Evolutionary conservation across 768 basidiomycete species (phyloP).

Genomic region (Hericium alpestre): DNA sequence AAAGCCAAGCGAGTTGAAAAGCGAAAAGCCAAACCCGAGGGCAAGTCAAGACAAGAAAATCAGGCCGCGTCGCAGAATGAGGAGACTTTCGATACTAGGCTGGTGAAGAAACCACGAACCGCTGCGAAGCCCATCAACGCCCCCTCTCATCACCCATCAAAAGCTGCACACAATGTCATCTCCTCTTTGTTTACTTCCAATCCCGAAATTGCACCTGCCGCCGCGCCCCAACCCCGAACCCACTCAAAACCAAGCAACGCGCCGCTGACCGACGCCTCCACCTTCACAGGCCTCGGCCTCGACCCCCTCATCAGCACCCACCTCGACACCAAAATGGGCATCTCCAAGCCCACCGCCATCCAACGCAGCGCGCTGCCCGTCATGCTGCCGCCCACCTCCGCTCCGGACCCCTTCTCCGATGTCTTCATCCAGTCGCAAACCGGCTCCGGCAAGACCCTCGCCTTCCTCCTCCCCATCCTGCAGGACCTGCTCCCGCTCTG

Average conservation of each 20-base stretch:
- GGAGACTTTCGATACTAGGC: not conserved
- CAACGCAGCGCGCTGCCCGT: slow-evolving; percentile 63
- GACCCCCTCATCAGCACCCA: slow-evolving; percentile 73
- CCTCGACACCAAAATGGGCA: slow-evolving; percentile 68
- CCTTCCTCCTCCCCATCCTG: slow-evolving; percentile 89
- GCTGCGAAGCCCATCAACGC: not conserved
- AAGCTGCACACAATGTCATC: slow-evolving; percentile 9
- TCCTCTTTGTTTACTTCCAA: slow-evolving; percentile 77
- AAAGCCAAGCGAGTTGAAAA: slow-evolving; percentile 12
- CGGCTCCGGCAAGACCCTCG: slow-evolving; percentile 91
- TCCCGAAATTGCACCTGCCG: slow-evolving; percentile 42
- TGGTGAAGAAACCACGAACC: slow-evolving; percentile 9
- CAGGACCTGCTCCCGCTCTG: slow-evolving; percentile 89
- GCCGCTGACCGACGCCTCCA: slow-evolving; percentile 62
- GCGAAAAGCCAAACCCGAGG: slow-evolving; percentile 1
- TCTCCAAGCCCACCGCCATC: slow-evolving; percentile 81
- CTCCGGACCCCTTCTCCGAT: slow-evolving; percentile 72
- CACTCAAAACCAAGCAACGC: slow-evolving; percentile 65
- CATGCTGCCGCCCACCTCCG: slow-evolving; percentile 37
- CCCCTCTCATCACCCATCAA: not conserved
- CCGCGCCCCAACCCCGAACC: slow-evolving; percentile 16
- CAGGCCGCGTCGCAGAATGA: no score
- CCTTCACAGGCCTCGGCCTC: slow-evolving; percentile 75
- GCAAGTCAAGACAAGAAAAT: not conserved
- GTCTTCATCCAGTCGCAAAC: slow-evolving; percentile 95